Conservation (phyloP, 176 grass and related monocot genomes). For the Lolium multiflorum region DNA sequence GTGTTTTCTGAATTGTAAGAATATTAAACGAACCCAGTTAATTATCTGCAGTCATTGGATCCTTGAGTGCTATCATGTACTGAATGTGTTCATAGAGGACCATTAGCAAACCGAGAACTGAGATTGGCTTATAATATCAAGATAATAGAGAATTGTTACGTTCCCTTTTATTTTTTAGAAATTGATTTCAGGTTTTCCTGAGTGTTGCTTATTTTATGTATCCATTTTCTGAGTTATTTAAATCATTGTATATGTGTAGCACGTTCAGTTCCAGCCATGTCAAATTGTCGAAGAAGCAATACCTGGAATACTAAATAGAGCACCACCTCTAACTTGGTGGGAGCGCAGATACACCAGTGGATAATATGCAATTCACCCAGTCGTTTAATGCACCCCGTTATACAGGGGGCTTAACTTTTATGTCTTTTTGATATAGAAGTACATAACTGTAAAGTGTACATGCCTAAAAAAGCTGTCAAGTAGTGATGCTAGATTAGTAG, state of each 20-base stretch:
- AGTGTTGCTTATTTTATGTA: background rate
- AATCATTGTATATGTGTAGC: slow-evolving; percentile 29
- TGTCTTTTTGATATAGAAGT: background rate
- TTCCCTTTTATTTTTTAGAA: background rate
- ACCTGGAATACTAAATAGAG: background rate
- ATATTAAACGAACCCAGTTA: background rate
- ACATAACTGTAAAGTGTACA: background rate
- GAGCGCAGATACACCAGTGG: background rate
- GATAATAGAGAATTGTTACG: slow-evolving; percentile 22
- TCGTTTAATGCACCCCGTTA: slow-evolving; percentile 4
- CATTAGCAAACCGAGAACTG: background rate
- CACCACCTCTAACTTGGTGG: slow-evolving; percentile 25
- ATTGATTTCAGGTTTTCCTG: background rate
- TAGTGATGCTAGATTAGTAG: slow-evolving; percentile 5
- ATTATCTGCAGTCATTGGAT: slow-evolving; percentile 11
- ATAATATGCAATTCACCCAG: slow-evolving; percentile 1
- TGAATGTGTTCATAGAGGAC: background rate
- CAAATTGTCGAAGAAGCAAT: slow-evolving; percentile 6
- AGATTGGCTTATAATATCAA: background rate
- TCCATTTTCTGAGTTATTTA: background rate
- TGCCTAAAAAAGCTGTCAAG: slow-evolving; percentile 2
- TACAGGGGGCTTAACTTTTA: background rate
- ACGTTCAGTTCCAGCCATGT: slow-evolving; percentile 21
- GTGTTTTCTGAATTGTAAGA: background rate
- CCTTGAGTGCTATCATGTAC: slow-evolving; percentile 3